Percentiles rank a stretch among this genome's conserved stretches.
phyloP scores from a whole-genome alignment of 345 rosid genomes.

The Eutrema japonicum region DNA sequence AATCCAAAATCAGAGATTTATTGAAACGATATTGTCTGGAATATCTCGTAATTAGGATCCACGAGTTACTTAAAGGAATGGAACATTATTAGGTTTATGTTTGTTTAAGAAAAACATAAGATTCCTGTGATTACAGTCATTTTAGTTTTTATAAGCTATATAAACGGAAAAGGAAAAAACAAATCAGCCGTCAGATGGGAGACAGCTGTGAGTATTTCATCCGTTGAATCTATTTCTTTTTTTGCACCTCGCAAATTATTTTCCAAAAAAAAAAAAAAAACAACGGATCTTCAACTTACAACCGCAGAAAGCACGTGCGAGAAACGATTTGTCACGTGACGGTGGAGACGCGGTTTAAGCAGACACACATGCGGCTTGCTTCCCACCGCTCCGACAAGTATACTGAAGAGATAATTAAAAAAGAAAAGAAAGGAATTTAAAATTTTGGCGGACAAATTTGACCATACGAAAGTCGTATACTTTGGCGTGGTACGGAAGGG shows the following conservation, averaged over 20 bases:
- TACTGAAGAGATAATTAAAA: not conserved
- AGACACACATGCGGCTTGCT: slow-evolving; percentile 69
- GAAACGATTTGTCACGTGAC: slow-evolving; percentile 54
- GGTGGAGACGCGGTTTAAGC: slow-evolving; percentile 35
- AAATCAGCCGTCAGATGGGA: not conserved
- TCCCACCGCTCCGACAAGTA: slow-evolving; percentile 49
- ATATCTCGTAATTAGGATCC: slow-evolving; percentile 32
- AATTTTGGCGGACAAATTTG: slow-evolving; percentile 40
- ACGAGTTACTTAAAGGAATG: slow-evolving; percentile 13
- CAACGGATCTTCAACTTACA: slow-evolving; percentile 6
- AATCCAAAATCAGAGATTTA: slow-evolving; percentile 40
- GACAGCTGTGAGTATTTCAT: not conserved
- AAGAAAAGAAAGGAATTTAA: not conserved
- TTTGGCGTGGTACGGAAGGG: slow-evolving; percentile 35
- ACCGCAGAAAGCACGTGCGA: slow-evolving; percentile 46
- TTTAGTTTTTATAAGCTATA: not conserved
- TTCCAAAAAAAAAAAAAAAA: not conserved
- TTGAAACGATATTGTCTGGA: slow-evolving; percentile 43
- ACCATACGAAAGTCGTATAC: slow-evolving; percentile 39
- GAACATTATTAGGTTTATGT: slow-evolving; percentile 32
- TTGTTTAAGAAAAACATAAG: slow-evolving; percentile 16
- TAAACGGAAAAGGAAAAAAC: not conserved
- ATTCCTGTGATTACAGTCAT: slow-evolving; percentile 2
- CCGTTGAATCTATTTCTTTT: not conserved
- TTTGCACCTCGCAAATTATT: not conserved